Evolutionary conservation across 352 stramenopile species (phyloP), one percentile per base, ranked within the genome.

Genomic region (Phytopythium sindhum): DNA sequence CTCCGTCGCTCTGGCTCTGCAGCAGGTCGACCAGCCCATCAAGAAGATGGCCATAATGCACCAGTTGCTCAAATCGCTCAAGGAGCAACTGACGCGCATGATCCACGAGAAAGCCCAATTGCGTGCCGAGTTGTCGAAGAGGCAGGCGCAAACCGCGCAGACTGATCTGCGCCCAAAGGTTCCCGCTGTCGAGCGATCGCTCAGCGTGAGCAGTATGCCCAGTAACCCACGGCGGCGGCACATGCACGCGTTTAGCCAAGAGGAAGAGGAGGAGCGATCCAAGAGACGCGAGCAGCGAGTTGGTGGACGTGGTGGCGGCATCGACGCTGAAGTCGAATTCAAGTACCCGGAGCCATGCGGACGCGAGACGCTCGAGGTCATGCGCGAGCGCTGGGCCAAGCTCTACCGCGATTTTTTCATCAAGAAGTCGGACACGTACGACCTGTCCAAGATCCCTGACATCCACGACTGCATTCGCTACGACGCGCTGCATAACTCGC

Each of bases 401-500:
- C 75, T 99, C 48, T 90, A 97, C 66, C 91, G 93, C 55, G 96
- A 98, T 67, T 98, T 99, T 29, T 98, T 99, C 80, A 94, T 96
- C 35, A 88, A 88, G 64, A 96, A 97, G 66, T 91, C 72, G 15
- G 85, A 96, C 62, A 93, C 81, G 4, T 98, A 98, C 77, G 96
- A 99, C 69, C 71, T 99, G 39, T 97, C 89, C 10, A 93, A 98
- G 66, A 97, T 99, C 57, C 98, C 98, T 10, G 98, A 99, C 65
- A 98, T 99, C 51, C 97, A 99, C 74, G 97, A 99, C 75, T 99
- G 97, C 75, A 96, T 98, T 57, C 91, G 96, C 26, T 99, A 98
- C 72, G 98, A 99, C 77, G 94, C 98, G 55, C 86, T 99, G 23
- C 98, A 99, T 75, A 99, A 99, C 72, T 83, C 89, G 21, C 89